A percentile compares a stretch with the other conserved stretches of the same genome.
These are phyloP conservation scores for Powellomyces hirtus DNA, from an alignment of 192 early-diverging fungal genomes.

Conservation along the genomic window DNA sequence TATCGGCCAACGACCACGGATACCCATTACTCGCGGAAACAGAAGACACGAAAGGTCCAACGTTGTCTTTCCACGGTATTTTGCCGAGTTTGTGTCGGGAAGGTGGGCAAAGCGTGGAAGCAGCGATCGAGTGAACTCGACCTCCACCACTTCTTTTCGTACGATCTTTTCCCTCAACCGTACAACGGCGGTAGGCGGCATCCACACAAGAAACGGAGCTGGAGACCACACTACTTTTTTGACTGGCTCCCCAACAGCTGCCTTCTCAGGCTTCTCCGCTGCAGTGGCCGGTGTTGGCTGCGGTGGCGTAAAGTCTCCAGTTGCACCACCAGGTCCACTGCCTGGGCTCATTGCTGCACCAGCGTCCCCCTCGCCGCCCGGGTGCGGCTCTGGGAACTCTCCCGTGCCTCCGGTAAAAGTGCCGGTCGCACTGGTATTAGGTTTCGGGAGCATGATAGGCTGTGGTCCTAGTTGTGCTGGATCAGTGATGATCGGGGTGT, in stretches of 20 bases:
- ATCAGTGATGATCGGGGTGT: conserved; percentile 25
- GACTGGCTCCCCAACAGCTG: conserved; percentile 24
- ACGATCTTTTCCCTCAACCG: conserved; percentile 45
- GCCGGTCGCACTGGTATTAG: conserved; percentile 5
- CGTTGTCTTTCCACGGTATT: conserved; percentile 41
- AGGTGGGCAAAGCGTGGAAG: conserved; percentile 49
- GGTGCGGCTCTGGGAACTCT: neutral
- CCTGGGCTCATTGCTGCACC: neutral
- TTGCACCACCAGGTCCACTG: neutral
- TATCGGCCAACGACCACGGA: conserved; percentile 36
- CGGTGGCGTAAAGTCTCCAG: neutral
- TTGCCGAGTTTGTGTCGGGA: conserved; percentile 38
- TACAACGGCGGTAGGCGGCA: conserved; percentile 46
- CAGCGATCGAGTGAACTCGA: conserved; percentile 53
- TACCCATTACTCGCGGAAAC: conserved; percentile 50
- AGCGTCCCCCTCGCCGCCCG: too few relatives aligned
- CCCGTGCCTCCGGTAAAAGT: neutral
- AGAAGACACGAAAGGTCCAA: conserved; percentile 46
- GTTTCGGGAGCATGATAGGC: conserved; percentile 27
- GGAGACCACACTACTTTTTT: conserved; percentile 48
- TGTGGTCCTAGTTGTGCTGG: conserved; percentile 17
- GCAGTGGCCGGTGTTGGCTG: neutral
- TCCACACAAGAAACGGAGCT: conserved; percentile 37
- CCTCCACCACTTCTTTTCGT: conserved; percentile 39
- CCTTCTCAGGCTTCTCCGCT: conserved; percentile 17